Conservation (phyloP, 306 rosid genomes). For the Cucurbita ficifolia region DNA sequence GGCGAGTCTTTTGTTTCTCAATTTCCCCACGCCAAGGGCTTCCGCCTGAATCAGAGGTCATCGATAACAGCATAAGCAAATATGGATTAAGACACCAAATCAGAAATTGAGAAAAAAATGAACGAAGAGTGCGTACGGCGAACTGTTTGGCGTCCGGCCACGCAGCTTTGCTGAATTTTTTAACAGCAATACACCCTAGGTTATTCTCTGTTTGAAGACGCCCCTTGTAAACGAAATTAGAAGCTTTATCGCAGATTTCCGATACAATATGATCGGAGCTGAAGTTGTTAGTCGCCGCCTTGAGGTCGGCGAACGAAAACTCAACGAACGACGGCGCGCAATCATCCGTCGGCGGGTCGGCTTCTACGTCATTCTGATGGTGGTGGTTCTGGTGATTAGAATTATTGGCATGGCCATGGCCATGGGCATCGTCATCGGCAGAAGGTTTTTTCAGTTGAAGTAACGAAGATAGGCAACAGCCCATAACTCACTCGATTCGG, state of each 20-base stretch:
- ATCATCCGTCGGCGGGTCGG: neutral
- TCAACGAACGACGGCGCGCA: slow-evolving; percentile 26
- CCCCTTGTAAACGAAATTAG: slow-evolving; percentile 59
- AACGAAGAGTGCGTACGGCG: slow-evolving; percentile 21
- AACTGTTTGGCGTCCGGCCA: slow-evolving; percentile 63
- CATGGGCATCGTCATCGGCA: neutral
- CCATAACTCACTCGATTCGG: slow-evolving; percentile 5
- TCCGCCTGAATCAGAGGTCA: slow-evolving; percentile 30
- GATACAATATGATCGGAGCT: slow-evolving; percentile 52
- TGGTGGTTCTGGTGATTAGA: neutral
- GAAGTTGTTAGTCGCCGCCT: slow-evolving; percentile 58
- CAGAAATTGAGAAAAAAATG: neutral
- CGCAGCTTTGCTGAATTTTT: slow-evolving; percentile 52
- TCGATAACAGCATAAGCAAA: neutral
- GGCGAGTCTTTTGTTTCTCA: slow-evolving; percentile 50
- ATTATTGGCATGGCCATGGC: too few species aligned
- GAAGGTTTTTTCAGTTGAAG: neutral
- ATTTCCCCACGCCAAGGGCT: slow-evolving; percentile 56
- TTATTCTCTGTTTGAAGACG: slow-evolving; percentile 43
- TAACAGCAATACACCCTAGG: slow-evolving; percentile 46
- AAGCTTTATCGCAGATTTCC: slow-evolving; percentile 63
- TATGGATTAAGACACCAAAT: neutral
- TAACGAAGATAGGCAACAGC: slow-evolving; percentile 7
- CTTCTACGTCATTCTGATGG: slow-evolving; percentile 19
- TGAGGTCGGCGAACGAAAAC: slow-evolving; percentile 55